Base-by-base conservation (phyloP, 2,329 filamentous ascomycete species). In the Didymosphaeria variabile region DNA sequence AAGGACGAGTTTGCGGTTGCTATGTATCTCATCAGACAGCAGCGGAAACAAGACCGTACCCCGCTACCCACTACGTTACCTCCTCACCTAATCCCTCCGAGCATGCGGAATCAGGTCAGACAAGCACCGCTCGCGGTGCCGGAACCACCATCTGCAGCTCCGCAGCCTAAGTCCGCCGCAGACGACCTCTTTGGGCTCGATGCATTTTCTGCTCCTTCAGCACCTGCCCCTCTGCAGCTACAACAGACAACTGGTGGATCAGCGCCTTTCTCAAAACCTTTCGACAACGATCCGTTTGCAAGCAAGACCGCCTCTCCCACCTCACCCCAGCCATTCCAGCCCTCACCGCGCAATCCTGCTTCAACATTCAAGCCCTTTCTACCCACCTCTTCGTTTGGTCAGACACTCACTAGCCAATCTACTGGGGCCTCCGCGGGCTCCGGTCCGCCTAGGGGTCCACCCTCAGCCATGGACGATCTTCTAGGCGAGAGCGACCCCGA, bases 111-210 rank as follows among this genome's bases (percentile, higher is more conserved):
- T 62, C 88, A 88, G 71, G 78, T 79, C 46, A 83, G 84, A 40
- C 81, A 85, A 21, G 77, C 83, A 12, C 72, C 78, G 29, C 72
- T 78, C 50, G 79, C 84, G 10, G 81, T 84, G 5, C 71, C 77
- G 50, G 75, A 77, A 51, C 80, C 84, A 15, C 82, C 85, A 5
- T 64, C 68, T 29, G 64, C 70, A 40, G 77, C 79, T 5, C 79
- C 82, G 9, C 76, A 84, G 61, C 86, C 90, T 4, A 93, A 92
- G 70, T 95, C 94, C 57, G 94, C 94, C 46, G 86, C 96, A 12
- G 94, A 99, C 63, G 95, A 99, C 77, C 82, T 99, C 17, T 98
- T 99, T 73, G 94, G 94, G 1, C 85, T 99, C 21, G 94, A 98
- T 75, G 88, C 92, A 17, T 87, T 90, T 59, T 81, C 85, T 19